These are phyloP conservation scores for Viola pubescens DNA, from an alignment of 441 rosid genomes.

Conservation along the genomic window DNA sequence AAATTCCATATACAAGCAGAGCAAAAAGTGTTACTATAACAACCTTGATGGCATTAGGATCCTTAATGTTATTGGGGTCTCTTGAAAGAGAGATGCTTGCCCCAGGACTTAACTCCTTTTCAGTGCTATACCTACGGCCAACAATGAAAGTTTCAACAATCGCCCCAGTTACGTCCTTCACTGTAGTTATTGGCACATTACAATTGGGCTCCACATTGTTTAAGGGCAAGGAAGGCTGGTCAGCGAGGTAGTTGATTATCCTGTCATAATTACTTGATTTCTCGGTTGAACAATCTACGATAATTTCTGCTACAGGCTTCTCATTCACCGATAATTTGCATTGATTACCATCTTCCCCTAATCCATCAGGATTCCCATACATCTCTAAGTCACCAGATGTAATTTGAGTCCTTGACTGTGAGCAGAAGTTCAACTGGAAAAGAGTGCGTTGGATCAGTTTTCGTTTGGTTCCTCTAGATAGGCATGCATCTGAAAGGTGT, in stretches of 20 bases:
- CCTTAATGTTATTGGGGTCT: conserved; percentile 66
- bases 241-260: conserved; percentile 17
- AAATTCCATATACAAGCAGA: conserved; percentile 4
- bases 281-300: conserved; percentile 15
- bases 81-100: conserved; percentile 45
- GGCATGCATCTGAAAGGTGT: conserved; percentile 44
- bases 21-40: conserved; percentile 10
- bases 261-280: conserved; percentile 16
- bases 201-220: conserved; percentile 16
- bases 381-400: conserved; percentile 20
- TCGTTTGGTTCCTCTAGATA: conserved; percentile 50
- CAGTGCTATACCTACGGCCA: conserved; percentile 65
- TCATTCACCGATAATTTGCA: background rate
- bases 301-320: conserved; percentile 8
- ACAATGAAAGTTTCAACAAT: conserved; percentile 63
- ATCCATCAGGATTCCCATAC: background rate
- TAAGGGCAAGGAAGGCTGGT: conserved; percentile 19
- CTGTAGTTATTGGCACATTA: conserved; percentile 10
- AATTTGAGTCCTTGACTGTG: conserved; percentile 23
- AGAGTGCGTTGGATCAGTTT: conserved; percentile 77
- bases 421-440: conserved; percentile 46
- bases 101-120: conserved; percentile 43
- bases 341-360: conserved; percentile 16
- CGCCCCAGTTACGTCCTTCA: conserved; percentile 27
- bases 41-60: conserved; percentile 75